A percentile compares a stretch with the other conserved stretches of the same genome.
phyloP scores from a whole-genome alignment of 2,329 filamentous ascomycete genomes.

The Alternaria infectoria region DNA sequence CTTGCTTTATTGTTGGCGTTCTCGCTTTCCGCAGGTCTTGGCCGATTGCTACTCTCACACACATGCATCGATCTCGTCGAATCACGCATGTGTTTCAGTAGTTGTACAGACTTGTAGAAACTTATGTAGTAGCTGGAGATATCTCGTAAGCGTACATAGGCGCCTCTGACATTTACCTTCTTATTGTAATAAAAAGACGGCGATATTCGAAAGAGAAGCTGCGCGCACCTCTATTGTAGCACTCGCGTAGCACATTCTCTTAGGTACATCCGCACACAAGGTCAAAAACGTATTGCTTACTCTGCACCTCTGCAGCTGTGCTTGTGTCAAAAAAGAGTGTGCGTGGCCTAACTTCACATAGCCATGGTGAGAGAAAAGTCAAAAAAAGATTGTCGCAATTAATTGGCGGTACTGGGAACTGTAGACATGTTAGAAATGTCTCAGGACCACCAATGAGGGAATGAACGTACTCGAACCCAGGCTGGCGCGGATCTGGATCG shows the following conservation, averaged over 20 bases:
- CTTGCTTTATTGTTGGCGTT: neutral
- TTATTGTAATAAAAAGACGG: neutral
- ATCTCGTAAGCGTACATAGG: neutral
- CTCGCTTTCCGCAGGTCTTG: neutral
- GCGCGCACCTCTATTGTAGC: neutral
- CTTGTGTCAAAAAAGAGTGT: neutral
- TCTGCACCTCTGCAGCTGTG: neutral
- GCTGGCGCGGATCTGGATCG: conserved; percentile 46
- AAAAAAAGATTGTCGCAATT: conserved; percentile 25
- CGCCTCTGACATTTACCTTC: neutral
- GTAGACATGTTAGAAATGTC: conserved; percentile 31
- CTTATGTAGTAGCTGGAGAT: neutral
- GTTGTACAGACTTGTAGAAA: neutral
- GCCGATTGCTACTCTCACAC: neutral
- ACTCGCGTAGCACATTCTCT: neutral
- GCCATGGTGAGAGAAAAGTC: neutral
- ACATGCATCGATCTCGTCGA: neutral
- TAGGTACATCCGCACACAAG: neutral
- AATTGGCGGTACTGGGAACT: conserved; percentile 44
- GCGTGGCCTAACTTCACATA: neutral
- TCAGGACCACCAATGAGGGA: conserved; percentile 22
- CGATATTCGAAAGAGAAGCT: neutral
- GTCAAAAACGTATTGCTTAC: neutral
- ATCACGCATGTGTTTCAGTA: neutral
- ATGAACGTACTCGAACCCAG: conserved; percentile 44